A percentile compares a stretch with the other conserved stretches of the same genome.
Conservation (phyloP, 139 green algal species). For the Picochlorum sp. region DNA sequence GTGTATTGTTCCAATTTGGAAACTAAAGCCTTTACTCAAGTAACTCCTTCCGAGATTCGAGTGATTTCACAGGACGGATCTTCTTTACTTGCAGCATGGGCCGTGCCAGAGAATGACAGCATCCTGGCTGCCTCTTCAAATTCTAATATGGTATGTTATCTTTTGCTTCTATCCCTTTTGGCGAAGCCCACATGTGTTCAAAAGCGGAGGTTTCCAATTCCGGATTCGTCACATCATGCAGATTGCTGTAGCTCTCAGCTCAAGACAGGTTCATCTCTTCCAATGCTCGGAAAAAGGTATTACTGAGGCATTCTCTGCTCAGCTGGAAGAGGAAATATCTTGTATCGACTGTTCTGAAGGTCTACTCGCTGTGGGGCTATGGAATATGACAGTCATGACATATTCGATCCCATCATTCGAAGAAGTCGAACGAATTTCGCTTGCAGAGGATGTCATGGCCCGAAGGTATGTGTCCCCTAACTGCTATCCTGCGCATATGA, state of each 20-base stretch:
- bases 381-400: neutral
- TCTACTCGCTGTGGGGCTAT: neutral
- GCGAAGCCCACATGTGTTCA: no score
- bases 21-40: constrained; percentile 76
- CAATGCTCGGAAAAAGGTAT: constrained; percentile 33
- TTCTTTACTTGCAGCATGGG: no score
- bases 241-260: neutral
- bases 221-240: neutral
- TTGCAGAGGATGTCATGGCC: neutral
- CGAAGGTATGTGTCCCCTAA: neutral
- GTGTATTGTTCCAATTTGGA: constrained; percentile 74
- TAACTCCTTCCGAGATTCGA: constrained; percentile 44
- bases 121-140: no score
- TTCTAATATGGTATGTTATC: no score
- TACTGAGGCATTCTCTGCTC: constrained; percentile 29
- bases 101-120: no score
- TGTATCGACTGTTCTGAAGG: neutral
- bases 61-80: no score
- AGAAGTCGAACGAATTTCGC: neutral
- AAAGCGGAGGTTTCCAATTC: no score
- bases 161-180: no score
- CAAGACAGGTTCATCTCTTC: neutral
- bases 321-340: constrained; percentile 46
- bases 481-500: no score
- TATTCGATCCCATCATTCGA: neutral